Evolutionary conservation across 2,329 filamentous ascomycete genomes (phyloP).

Genomic region (Epicoccum sorghinum): DNA sequence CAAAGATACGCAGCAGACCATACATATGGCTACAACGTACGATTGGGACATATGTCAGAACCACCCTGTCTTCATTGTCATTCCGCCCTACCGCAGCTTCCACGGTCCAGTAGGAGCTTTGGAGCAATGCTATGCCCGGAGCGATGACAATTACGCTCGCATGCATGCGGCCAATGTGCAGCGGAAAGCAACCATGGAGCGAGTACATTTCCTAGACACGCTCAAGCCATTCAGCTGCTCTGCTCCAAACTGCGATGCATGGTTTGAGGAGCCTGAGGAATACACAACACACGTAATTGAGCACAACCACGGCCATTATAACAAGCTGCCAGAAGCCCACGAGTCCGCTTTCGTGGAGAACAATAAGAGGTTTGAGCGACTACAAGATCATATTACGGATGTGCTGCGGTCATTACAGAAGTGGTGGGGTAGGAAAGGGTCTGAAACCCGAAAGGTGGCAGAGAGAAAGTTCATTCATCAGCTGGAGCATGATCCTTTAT

Average conservation of each 20-base stretch:
- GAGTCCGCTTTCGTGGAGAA: constrained; percentile 7
- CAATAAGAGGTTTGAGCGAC: constrained; percentile 14
- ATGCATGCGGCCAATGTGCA: background rate
- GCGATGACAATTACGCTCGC: background rate
- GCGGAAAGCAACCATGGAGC: constrained; percentile 1
- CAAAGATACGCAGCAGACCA: background rate
- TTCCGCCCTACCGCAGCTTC: background rate
- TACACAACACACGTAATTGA: constrained; percentile 4
- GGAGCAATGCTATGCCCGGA: background rate
- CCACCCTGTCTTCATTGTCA: background rate
- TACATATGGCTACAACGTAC: background rate
- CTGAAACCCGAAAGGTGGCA: constrained; percentile 1
- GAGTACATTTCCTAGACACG: background rate
- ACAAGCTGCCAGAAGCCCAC: background rate
- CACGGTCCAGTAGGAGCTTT: background rate
- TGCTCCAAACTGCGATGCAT: background rate
- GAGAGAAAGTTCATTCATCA: constrained; percentile 3
- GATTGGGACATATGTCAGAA: background rate
- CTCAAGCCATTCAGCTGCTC: constrained; percentile 1
- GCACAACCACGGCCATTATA: background rate
- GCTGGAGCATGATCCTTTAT: constrained; percentile 7
- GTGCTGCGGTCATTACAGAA: constrained; percentile 5
- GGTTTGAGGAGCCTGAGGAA: constrained; percentile 2
- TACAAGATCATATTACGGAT: constrained; percentile 8
- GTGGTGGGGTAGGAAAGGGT: constrained; percentile 7